Conservation (phyloP, 768 basidiomycete species). For the Xerocomellus amylosporus region DNA sequence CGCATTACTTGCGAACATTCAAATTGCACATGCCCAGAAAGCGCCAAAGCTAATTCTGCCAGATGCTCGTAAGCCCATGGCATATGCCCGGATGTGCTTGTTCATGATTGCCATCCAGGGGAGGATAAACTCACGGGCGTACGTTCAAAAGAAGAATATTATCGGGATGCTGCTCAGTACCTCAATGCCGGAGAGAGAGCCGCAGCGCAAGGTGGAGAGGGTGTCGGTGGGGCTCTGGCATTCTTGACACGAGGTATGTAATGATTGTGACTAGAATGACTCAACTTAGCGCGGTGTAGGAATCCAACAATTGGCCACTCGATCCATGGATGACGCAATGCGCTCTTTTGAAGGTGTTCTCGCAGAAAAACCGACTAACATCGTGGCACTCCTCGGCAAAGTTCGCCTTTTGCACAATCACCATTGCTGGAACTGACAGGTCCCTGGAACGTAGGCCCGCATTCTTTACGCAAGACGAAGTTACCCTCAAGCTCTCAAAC, state of each 20-base stretch:
- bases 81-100: not conserved
- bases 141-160: conserved; percentile 64
- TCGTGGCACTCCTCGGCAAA: conserved; percentile 86
- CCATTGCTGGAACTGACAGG: not conserved
- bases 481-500: conserved; percentile 73
- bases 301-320: conserved; percentile 75
- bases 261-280: not conserved
- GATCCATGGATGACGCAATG: conserved; percentile 78
- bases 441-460: conserved; percentile 53
- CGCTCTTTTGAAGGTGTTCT: conserved; percentile 81
- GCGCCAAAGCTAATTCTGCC: conserved; percentile 79
- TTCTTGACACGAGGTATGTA: conserved; percentile 65
- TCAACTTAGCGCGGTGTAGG: conserved; percentile 42
- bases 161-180: conserved; percentile 64
- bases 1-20: conserved; percentile 81
- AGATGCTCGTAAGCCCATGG: conserved; percentile 60
- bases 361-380: conserved; percentile 73
- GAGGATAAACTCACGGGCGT: conserved; percentile 60
- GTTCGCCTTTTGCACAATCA: conserved; percentile 35
- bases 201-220: conserved; percentile 57
- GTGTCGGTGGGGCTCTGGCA: conserved; percentile 52
- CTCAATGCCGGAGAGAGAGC: conserved; percentile 61
- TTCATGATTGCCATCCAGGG: conserved; percentile 37
- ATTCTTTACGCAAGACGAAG: conserved; percentile 79
- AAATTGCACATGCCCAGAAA: conserved; percentile 71